Evolutionary conservation across 495 filamentous ascomycete genomes (phyloP).

Genomic region (Daldinia loculata): DNA sequence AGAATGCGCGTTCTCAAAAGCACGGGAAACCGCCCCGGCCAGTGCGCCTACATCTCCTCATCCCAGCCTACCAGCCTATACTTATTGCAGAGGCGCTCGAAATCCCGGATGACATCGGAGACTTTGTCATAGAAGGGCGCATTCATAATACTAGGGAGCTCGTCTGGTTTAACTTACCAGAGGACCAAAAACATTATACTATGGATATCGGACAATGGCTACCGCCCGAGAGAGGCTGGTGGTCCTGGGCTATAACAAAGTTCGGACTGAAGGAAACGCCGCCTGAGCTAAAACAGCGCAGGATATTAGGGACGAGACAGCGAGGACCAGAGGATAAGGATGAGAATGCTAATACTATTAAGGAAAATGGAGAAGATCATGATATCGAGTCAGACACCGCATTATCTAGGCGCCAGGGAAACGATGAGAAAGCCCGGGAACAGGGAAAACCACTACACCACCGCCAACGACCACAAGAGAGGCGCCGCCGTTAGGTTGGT

Average conservation of each 20-base stretch:
- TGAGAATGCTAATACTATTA: neutral
- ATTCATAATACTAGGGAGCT: conserved; percentile 2
- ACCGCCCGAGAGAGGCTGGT: neutral
- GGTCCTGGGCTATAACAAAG: neutral
- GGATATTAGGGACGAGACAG: neutral
- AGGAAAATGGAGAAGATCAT: conserved; percentile 5
- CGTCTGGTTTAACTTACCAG: conserved; percentile 8
- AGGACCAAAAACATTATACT: conserved; percentile 1
- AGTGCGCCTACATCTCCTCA: neutral
- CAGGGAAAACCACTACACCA: neutral
- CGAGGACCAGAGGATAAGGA: neutral
- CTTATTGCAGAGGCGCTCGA: conserved; percentile 2
- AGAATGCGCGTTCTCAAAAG: neutral
- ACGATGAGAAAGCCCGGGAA: neutral
- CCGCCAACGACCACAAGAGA: neutral
- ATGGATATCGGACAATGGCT: conserved; percentile 4
- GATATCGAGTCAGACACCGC: neutral
- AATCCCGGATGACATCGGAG: conserved; percentile 7
- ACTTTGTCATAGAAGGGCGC: conserved; percentile 12
- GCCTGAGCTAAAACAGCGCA: neutral
- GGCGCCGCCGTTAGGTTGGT: neutral
- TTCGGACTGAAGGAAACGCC: conserved; percentile 1
- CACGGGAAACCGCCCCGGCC: neutral
- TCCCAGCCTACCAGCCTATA: conserved; percentile 10
- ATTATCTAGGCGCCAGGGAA: neutral